Evolutionary conservation across 352 stramenopile genomes (phyloP).

Genomic region (Globisporangium lucens): DNA sequence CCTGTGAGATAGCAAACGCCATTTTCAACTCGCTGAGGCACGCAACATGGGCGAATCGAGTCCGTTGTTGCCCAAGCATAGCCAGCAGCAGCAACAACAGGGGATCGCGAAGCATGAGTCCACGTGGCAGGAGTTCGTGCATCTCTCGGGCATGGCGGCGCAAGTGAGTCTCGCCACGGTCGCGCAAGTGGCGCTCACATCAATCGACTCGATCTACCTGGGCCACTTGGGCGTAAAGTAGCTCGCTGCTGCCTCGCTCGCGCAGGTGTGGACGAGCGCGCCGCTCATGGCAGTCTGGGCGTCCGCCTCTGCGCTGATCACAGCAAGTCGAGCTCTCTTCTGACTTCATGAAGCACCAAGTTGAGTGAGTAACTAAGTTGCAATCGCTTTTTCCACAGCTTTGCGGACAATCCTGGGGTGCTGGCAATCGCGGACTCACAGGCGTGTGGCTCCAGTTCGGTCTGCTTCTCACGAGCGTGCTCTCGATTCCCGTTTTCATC

Average conservation of each 20-base stretch:
- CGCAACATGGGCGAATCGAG: constrained; percentile 32
- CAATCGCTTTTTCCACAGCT: constrained; percentile 25
- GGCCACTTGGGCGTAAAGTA: constrained; percentile 74
- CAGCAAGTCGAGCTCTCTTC: constrained; percentile 23
- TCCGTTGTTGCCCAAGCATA: constrained; percentile 36
- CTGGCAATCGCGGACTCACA: constrained; percentile 62
- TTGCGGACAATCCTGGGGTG: constrained; percentile 72
- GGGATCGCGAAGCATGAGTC: constrained; percentile 16
- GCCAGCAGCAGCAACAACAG: constrained; percentile 3
- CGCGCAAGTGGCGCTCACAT: constrained; percentile 53
- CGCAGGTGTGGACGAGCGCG: constrained; percentile 64
- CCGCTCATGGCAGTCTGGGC: constrained; percentile 65
- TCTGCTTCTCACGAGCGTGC: constrained; percentile 45
- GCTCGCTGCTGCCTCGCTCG: constrained; percentile 66
- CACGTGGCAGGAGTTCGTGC: constrained; percentile 52
- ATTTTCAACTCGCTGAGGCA: neutral
- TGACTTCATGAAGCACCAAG: neutral
- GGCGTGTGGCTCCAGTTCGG: constrained; percentile 75
- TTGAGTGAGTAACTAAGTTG: neutral
- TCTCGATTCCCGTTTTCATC: constrained; percentile 55
- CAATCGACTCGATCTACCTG: constrained; percentile 76
- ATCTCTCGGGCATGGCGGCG: constrained; percentile 55
- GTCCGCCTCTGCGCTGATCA: constrained; percentile 60
- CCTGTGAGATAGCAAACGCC: neutral
- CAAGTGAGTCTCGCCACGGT: constrained; percentile 67